Evolutionary conservation across 148 eudicot species (phyloP).

Genomic region (Rhododendron mucronatum): DNA sequence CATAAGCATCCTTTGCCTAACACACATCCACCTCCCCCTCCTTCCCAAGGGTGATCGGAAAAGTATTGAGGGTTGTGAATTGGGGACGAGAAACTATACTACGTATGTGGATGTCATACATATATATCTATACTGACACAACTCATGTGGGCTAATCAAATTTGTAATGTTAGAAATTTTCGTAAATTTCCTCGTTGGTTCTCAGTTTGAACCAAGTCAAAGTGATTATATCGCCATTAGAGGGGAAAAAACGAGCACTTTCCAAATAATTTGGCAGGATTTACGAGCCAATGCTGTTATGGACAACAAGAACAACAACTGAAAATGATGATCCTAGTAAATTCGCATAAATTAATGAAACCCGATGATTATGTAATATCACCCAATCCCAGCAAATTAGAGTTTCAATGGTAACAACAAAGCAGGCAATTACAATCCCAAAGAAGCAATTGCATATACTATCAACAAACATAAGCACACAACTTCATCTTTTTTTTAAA

Average conservation of each 20-base stretch:
- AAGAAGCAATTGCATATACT: not conserved
- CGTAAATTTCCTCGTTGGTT: not conserved
- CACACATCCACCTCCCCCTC: not conserved
- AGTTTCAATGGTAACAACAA: not conserved
- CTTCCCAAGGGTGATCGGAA: not conserved
- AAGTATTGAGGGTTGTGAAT: not conserved
- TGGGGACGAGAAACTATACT: not conserved
- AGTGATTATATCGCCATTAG: not conserved
- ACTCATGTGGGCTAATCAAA: not conserved
- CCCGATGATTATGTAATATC: not conserved
- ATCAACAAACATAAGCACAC: not conserved
- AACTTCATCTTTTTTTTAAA: not conserved
- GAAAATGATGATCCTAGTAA: not conserved
- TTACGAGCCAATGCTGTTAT: not conserved
- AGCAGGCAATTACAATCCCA: not conserved
- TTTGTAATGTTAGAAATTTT: not conserved
- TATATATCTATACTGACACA: not conserved
- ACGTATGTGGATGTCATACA: not conserved
- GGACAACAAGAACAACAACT: not conserved
- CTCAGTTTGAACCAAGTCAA: not conserved
- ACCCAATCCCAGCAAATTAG: not conserved
- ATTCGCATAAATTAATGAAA: not conserved
- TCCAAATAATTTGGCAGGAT: not conserved
- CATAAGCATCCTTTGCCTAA: not conserved
- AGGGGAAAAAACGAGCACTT: not conserved